Conservation (phyloP, 352 stramenopile genomes). For the Phytophthora ramorum region DNA sequence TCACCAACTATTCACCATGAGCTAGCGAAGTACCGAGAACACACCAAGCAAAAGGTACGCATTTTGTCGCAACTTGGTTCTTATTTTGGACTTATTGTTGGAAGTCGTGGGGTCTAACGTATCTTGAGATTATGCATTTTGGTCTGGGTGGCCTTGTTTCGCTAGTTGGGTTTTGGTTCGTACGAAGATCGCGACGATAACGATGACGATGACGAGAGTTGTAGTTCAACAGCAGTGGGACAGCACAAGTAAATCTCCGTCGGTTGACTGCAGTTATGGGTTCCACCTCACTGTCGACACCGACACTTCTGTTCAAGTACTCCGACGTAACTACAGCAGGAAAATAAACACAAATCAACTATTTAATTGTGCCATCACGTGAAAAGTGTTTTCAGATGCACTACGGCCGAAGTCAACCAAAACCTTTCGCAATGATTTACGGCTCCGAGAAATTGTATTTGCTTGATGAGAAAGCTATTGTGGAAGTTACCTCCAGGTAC, state of each 20-base stretch:
- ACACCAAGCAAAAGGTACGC: conserved; percentile 60
- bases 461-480: no score
- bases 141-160: conserved; percentile 27
- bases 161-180: conserved; percentile 35
- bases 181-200: conserved; percentile 32
- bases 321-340: no score
- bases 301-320: no score
- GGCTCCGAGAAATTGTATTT: no score
- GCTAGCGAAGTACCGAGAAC: conserved; percentile 64
- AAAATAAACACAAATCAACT: not conserved
- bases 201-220: not conserved
- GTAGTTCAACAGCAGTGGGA: not conserved
- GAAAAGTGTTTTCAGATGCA: no score
- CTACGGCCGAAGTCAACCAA: no score
- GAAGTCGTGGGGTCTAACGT: conserved; percentile 26
- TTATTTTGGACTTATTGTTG: not conserved
- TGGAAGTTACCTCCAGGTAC: no score
- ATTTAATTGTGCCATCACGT: not conserved
- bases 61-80: not conserved
- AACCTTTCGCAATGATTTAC: no score
- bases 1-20: conserved; percentile 78
- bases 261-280: not conserved
- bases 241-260: conserved; percentile 12
- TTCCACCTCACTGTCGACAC: no score
- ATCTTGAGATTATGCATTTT: conserved; percentile 31